phyloP scores from a whole-genome alignment of 805 yeast species.

The Metschnikowia peoriensis region DNA sequence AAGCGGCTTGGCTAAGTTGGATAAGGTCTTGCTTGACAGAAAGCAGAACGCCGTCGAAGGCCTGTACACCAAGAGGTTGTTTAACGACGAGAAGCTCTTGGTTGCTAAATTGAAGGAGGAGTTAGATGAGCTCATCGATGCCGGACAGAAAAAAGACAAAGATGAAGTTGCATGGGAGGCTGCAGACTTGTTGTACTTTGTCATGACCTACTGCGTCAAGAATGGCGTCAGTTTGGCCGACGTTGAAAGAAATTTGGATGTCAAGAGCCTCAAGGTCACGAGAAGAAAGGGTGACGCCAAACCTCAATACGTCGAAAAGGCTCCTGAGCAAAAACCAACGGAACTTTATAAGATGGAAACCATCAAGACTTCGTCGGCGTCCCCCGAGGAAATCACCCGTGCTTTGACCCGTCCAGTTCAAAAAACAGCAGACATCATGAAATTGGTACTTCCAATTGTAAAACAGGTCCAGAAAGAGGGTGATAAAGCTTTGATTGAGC shows the following conservation, averaged over 20 bases:
- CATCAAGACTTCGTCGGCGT: slow-evolving; percentile 37
- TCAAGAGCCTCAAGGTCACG: slow-evolving; percentile 81
- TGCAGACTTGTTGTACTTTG: slow-evolving; percentile 76
- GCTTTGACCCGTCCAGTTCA: slow-evolving; percentile 94
- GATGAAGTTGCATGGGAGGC: slow-evolving; percentile 90
- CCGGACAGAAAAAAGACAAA: slow-evolving; percentile 41
- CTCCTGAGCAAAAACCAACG: slow-evolving; percentile 8
- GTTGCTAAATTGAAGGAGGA: slow-evolving; percentile 91
- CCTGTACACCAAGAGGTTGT: slow-evolving; percentile 89
- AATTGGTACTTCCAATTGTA: slow-evolving; percentile 86
- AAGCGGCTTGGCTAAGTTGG: slow-evolving; percentile 66
- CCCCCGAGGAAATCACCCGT: slow-evolving; percentile 45
- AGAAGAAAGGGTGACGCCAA: slow-evolving; percentile 97
- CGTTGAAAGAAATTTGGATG: slow-evolving; percentile 78
- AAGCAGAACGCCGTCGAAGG: slow-evolving; percentile 75
- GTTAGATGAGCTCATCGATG: slow-evolving; percentile 93
- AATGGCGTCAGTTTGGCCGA: slow-evolving; percentile 78
- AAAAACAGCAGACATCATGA: slow-evolving; percentile 88
- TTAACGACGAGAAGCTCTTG: slow-evolving; percentile 71
- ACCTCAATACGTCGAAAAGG: slow-evolving; percentile 51
- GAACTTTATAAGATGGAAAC: slow-evolving; percentile 48
- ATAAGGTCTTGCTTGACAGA: slow-evolving; percentile 63
- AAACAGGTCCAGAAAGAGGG: slow-evolving; percentile 74
- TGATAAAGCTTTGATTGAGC: slow-evolving; percentile 83
- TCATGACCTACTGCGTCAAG: slow-evolving; percentile 53